phyloP scores from a whole-genome alignment of 495 filamentous ascomycete genomes.

The Neurospora sp. region DNA sequence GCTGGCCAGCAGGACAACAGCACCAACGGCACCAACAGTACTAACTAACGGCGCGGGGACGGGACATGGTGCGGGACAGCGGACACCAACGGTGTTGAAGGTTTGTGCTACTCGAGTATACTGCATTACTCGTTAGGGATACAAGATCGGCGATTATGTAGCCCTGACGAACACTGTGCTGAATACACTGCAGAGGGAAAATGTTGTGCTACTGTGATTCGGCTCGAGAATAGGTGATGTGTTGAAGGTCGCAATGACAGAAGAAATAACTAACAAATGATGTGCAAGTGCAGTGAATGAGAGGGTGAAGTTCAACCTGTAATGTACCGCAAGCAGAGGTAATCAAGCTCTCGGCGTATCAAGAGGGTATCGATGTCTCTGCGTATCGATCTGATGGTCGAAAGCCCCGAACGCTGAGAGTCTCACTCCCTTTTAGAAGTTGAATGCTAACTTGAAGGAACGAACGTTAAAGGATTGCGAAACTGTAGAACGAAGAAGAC shows the following conservation, averaged over 20 bases:
- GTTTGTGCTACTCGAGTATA: neutral
- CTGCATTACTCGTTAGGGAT: neutral
- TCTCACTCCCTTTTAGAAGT: too few relatives aligned
- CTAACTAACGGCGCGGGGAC: neutral
- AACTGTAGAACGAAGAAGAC: too few relatives aligned
- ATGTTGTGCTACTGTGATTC: neutral
- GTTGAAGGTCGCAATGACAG: neutral
- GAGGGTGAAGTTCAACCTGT: neutral
- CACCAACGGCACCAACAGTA: neutral
- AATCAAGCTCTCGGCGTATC: too few relatives aligned
- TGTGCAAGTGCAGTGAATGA: neutral
- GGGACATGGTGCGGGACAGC: neutral
- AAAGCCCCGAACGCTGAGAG: too few relatives aligned
- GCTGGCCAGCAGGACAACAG: neutral
- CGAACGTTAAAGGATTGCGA: too few relatives aligned
- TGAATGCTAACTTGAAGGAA: too few relatives aligned
- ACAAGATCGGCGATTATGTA: too few relatives aligned
- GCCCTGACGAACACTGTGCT: too few relatives aligned
- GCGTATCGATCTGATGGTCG: too few relatives aligned
- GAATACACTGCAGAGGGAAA: neutral
- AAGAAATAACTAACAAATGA: neutral
- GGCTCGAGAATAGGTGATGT: neutral
- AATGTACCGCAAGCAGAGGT: neutral
- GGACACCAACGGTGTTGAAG: neutral
- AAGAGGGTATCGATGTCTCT: too few relatives aligned